Conservation (phyloP, 140 eudicot genomes). For the Bidens hawaiensis region DNA sequence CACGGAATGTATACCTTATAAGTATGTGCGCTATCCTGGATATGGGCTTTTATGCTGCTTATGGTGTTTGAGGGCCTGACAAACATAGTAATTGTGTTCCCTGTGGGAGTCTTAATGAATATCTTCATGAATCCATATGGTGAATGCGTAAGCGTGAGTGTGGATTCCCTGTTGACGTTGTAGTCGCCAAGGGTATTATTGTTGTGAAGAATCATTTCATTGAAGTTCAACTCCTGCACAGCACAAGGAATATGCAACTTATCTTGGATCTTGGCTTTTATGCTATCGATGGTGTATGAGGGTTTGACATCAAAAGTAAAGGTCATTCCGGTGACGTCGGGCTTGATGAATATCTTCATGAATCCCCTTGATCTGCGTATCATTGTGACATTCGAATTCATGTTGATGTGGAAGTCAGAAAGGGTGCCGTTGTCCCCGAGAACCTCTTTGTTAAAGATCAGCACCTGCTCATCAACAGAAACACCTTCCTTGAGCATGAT, state of each 20-base stretch:
- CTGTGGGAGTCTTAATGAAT: background rate
- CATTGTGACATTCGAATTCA: background rate
- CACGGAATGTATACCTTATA: background rate
- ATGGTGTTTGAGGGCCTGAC: background rate
- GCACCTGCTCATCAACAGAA: background rate
- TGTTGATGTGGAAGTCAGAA: background rate
- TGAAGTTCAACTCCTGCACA: background rate
- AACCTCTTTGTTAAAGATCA: conserved; percentile 2
- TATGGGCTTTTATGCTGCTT: background rate
- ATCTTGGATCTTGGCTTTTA: conserved; percentile 7
- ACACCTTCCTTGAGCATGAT: background rate
- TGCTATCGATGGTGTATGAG: background rate
- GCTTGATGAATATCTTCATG: background rate
- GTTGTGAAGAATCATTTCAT: background rate
- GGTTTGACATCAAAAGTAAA: background rate
- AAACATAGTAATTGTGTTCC: background rate
- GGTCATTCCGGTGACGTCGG: background rate
- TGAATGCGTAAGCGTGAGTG: background rate
- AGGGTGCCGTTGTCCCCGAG: background rate
- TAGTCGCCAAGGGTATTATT: background rate
- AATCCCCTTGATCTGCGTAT: background rate
- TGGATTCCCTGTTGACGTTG: background rate
- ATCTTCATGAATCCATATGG: background rate
- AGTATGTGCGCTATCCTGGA: background rate
- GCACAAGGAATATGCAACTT: background rate